A percentile compares a stretch with the other conserved stretches of the same genome.
These are phyloP conservation scores for Penicillium sp. DNA, from an alignment of 2,329 filamentous ascomycete genomes.

Conservation along the genomic window DNA sequence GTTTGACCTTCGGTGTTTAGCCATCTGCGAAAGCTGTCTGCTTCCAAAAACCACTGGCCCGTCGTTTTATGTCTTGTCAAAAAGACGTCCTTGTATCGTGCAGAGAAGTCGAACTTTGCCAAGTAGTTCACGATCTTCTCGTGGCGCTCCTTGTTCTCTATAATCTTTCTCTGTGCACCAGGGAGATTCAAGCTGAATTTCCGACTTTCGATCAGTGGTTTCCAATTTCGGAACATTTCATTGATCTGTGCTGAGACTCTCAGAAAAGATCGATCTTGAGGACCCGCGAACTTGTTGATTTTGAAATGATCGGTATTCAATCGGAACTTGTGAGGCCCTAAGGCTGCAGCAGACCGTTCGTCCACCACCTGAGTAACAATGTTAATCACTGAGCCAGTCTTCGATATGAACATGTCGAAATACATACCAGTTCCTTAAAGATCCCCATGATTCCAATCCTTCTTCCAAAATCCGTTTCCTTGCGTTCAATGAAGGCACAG, in stretches of 20 bases:
- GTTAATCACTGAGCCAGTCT: background rate
- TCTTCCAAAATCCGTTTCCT: constrained; percentile 1
- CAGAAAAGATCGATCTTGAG: background rate
- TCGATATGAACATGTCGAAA: background rate
- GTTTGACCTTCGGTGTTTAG: background rate
- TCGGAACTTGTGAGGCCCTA: constrained; percentile 3
- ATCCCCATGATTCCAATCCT: background rate
- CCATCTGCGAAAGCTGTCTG: background rate
- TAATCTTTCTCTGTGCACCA: background rate
- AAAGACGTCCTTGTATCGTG: constrained; percentile 1
- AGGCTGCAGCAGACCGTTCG: constrained; percentile 1
- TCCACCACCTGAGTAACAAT: background rate
- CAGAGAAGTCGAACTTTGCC: constrained; percentile 1
- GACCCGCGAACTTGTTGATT: constrained; percentile 4
- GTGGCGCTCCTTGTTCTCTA: constrained; percentile 1
- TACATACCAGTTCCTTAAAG: background rate
- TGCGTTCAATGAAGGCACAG: constrained; percentile 1
- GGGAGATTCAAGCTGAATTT: background rate
- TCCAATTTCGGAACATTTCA: constrained; percentile 2
- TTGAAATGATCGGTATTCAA: constrained; percentile 6
- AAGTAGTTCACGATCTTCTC: background rate
- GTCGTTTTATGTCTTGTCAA: background rate
- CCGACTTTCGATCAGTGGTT: background rate
- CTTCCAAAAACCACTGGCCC: constrained; percentile 2
- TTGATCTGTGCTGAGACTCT: background rate